Percentiles rank a stretch among this genome's conserved stretches.
Evolutionary conservation across 2,329 filamentous ascomycete species (phyloP).

Genomic region (Cryphonectria nitschkei): DNA sequence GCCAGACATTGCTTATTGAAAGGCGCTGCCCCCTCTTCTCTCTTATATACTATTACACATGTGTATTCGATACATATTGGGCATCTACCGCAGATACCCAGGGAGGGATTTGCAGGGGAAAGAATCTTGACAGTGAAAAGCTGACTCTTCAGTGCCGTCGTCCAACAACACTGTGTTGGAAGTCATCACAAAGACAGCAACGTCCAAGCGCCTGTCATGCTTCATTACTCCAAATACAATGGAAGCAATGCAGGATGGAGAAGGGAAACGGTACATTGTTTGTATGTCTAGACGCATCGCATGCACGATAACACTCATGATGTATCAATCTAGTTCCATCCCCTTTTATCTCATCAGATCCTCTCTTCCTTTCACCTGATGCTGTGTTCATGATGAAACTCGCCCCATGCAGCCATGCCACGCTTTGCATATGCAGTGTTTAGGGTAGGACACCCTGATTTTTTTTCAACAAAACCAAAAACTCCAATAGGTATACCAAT

Average conservation of each 20-base stretch:
- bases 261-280: not conserved
- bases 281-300: not conserved
- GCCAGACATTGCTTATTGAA: not conserved
- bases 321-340: slow-evolving; percentile 2
- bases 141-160: not conserved
- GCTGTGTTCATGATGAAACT: not conserved
- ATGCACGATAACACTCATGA: not conserved
- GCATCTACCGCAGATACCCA: not conserved
- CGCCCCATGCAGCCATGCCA: not conserved
- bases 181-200: not conserved
- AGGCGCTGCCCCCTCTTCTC: not conserved
- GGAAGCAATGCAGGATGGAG: not conserved
- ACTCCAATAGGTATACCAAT: not conserved
- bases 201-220: not conserved
- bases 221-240: not conserved
- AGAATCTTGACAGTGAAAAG: not conserved
- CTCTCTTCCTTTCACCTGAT: not conserved
- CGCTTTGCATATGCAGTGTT: not conserved
- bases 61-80: not conserved
- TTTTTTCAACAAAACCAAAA: not conserved
- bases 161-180: not conserved
- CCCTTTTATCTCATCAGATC: not conserved
- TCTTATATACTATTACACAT: not conserved
- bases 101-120: not conserved
- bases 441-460: not conserved